Conservation (phyloP, 2,329 filamentous ascomycete genomes). For the Colletotrichum sansevieriae region DNA sequence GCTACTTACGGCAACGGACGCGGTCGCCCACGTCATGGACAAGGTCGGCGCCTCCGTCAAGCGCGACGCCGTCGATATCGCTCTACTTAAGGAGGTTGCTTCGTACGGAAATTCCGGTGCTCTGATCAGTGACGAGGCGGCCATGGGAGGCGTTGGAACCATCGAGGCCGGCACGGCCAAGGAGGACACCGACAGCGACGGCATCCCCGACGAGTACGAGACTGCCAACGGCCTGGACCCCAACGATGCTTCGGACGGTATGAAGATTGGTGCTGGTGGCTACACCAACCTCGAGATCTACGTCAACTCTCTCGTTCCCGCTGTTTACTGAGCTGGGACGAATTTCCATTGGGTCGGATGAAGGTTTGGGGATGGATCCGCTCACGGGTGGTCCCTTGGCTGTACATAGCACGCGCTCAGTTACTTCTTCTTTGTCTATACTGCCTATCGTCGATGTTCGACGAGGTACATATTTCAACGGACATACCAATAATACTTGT, state of each 20-base stretch:
- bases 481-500: slow-evolving; percentile 7
- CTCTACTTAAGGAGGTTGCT: slow-evolving; percentile 57
- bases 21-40: slow-evolving; percentile 55
- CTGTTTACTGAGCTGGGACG: slow-evolving; percentile 49
- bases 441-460: slow-evolving; percentile 2
- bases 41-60: slow-evolving; percentile 58
- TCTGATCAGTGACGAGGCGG: slow-evolving; percentile 60
- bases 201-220: slow-evolving; percentile 64
- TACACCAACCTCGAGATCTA: slow-evolving; percentile 64
- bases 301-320: slow-evolving; percentile 60
- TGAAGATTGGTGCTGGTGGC: slow-evolving; percentile 56
- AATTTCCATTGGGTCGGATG: background rate
- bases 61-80: slow-evolving; percentile 59
- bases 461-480: slow-evolving; percentile 18
- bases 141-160: slow-evolving; percentile 55
- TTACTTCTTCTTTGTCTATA: slow-evolving; percentile 24
- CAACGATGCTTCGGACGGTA: slow-evolving; percentile 55
- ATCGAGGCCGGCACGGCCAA: slow-evolving; percentile 54
- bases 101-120: slow-evolving; percentile 60
- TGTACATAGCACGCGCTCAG: slow-evolving; percentile 21
- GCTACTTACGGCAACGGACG: slow-evolving; percentile 54
- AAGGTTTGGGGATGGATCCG: background rate
- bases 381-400: background rate
- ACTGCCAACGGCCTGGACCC: slow-evolving; percentile 56
- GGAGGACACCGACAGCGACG: slow-evolving; percentile 61